Conservation (phyloP, 139 green algal genomes). For the Micromonas pusilla region DNA sequence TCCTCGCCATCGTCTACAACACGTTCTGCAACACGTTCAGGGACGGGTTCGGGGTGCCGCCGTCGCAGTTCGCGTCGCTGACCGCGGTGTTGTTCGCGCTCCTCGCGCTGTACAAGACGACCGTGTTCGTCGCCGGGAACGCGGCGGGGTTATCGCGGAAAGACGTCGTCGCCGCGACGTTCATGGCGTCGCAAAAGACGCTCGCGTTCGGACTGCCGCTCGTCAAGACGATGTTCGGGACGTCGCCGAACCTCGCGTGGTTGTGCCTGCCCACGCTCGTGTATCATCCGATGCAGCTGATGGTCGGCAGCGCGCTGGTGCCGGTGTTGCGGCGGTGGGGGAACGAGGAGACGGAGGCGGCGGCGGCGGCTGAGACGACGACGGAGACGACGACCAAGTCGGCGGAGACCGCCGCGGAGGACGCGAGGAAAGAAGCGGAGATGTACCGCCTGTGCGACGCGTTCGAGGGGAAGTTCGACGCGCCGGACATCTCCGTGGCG, state of each 20-base stretch:
- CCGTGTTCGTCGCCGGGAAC: not conserved
- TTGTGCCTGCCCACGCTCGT: not conserved
- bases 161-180: not conserved
- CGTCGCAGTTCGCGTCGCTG: too few species aligned
- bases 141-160: not conserved
- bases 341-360: not conserved
- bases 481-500: too few species aligned
- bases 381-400: too few species aligned
- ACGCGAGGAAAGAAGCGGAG: too few species aligned
- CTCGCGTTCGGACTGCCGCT: constrained; percentile 11
- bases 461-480: too few species aligned
- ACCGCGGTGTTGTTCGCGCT: not conserved
- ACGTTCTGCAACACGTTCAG: not conserved
- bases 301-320: not conserved
- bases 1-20: not conserved
- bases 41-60: not conserved
- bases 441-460: too few species aligned
- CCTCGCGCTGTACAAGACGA: not conserved
- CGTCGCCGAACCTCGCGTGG: not conserved
- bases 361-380: too few species aligned
- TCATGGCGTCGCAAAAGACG: constrained; percentile 17
- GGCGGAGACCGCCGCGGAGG: too few species aligned
- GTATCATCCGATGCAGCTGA: not conserved
- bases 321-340: not conserved
- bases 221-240: not conserved